phyloP scores from a whole-genome alignment of 805 yeast species.

The Komagataella pastoris region DNA sequence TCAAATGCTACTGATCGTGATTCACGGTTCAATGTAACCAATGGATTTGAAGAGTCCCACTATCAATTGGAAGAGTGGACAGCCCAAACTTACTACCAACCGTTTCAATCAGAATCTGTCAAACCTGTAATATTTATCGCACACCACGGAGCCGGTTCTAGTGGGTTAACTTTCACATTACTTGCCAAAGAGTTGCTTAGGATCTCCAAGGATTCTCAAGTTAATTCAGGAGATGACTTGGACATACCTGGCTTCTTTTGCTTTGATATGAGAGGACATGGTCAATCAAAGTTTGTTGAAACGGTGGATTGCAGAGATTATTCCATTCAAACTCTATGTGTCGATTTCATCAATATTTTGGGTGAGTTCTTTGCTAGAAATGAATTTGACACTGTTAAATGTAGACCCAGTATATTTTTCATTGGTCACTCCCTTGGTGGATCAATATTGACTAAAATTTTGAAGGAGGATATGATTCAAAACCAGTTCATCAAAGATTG shows the following conservation, averaged over 20 bases:
- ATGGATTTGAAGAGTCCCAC: not conserved
- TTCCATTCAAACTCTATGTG: constrained; percentile 34
- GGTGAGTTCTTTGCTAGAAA: constrained; percentile 18
- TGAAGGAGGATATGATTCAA: constrained; percentile 13
- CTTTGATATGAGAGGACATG: constrained; percentile 85
- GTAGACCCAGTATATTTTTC: constrained; percentile 32
- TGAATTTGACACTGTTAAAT: constrained; percentile 5
- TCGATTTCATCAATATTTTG: constrained; percentile 44
- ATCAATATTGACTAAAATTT: constrained; percentile 51
- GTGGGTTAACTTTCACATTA: constrained; percentile 62
- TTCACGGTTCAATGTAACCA: not conserved
- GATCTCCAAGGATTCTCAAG: constrained; percentile 11
- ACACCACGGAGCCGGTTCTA: constrained; percentile 95
- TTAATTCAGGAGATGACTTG: constrained; percentile 12
- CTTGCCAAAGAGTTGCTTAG: constrained; percentile 30
- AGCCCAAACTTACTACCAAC: constrained; percentile 50
- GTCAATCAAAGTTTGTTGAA: constrained; percentile 27
- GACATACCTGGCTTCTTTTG: constrained; percentile 47
- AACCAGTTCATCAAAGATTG: constrained; percentile 7
- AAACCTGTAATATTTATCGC: constrained; percentile 50
- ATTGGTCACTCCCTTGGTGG: constrained; percentile 95
- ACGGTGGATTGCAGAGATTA: constrained; percentile 17
- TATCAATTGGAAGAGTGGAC: constrained; percentile 11
- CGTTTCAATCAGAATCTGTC: constrained; percentile 15
- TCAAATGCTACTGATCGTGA: constrained; percentile 1